phyloP scores from a whole-genome alignment of 1,284 basidiomycete species.

The Leccinum subrobustum region DNA sequence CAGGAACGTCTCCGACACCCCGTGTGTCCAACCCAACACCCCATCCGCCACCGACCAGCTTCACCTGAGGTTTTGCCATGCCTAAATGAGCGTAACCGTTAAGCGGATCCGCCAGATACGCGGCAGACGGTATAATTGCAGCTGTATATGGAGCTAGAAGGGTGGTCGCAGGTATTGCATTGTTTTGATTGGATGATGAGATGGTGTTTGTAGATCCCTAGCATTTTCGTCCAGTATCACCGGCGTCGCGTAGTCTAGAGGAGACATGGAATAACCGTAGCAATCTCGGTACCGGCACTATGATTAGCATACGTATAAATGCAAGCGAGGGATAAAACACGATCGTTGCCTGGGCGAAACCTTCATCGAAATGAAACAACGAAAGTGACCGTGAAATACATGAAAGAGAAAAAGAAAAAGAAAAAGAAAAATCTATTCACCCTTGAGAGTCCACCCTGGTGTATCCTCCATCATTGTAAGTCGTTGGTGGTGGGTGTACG shows the following conservation, averaged over 20 bases:
- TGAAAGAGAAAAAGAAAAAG: background rate
- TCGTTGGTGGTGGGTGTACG: slow-evolving; percentile 21
- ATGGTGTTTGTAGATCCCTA: slow-evolving; percentile 22
- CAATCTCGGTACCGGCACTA: slow-evolving; percentile 27
- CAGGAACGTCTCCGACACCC: slow-evolving; percentile 56
- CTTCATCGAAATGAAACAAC: slow-evolving; percentile 3
- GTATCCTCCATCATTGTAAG: slow-evolving; percentile 23
- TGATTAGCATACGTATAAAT: slow-evolving; percentile 22
- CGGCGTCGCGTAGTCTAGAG: slow-evolving; percentile 31
- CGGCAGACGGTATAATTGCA: slow-evolving; percentile 56
- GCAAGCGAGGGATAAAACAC: slow-evolving; percentile 14
- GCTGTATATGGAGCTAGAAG: slow-evolving; percentile 59
- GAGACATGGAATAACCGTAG: slow-evolving; percentile 34
- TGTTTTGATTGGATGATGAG: slow-evolving; percentile 37
- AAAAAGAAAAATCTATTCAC: slow-evolving; percentile 22
- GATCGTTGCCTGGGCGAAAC: slow-evolving; percentile 15
- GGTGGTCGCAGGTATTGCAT: slow-evolving; percentile 45
- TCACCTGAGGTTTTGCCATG: slow-evolving; percentile 77
- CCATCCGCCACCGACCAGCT: slow-evolving; percentile 78
- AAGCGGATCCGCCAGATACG: slow-evolving; percentile 64
- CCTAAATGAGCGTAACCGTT: slow-evolving; percentile 72
- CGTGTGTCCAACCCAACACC: slow-evolving; percentile 83
- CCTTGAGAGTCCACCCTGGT: slow-evolving; percentile 29
- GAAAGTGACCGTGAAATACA: background rate
- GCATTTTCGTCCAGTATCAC: slow-evolving; percentile 28